Conservation (phyloP, 805 yeast species). For the Nakazawaea anatomiae region DNA sequence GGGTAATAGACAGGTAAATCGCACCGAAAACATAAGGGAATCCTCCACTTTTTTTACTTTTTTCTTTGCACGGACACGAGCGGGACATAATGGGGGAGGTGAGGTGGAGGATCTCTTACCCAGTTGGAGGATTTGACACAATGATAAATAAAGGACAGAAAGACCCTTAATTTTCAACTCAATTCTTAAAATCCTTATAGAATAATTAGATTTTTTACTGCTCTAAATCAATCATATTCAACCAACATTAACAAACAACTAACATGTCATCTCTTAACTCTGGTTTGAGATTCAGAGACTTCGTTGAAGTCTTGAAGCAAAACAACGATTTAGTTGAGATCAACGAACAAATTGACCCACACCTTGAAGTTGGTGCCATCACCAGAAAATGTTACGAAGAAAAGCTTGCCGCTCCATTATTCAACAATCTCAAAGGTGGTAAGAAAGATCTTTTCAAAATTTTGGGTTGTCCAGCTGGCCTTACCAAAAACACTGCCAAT, state of each 20-base stretch:
- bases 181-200: no score
- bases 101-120: not conserved
- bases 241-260: no score
- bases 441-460: constrained; percentile 16
- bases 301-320: constrained; percentile 17
- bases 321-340: constrained; percentile 21
- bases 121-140: not conserved
- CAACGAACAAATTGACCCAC: constrained; percentile 19
- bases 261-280: constrained; percentile 13
- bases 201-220: no score
- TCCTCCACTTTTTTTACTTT: not conserved
- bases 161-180: no score
- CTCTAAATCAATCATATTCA: no score
- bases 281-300: constrained; percentile 20
- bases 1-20: no score
- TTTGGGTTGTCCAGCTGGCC: constrained; percentile 21
- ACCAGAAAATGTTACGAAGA: constrained; percentile 21
- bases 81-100: not conserved
- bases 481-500: constrained; percentile 14
- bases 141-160: no score
- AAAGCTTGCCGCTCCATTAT: constrained; percentile 18
- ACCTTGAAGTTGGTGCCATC: constrained; percentile 23
- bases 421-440: constrained; percentile 18
- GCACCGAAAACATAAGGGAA: not conserved
- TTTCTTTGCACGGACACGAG: not conserved